Conservation (phyloP, 2,329 filamentous ascomycete genomes). For the Nothomitra cinnamomea region DNA sequence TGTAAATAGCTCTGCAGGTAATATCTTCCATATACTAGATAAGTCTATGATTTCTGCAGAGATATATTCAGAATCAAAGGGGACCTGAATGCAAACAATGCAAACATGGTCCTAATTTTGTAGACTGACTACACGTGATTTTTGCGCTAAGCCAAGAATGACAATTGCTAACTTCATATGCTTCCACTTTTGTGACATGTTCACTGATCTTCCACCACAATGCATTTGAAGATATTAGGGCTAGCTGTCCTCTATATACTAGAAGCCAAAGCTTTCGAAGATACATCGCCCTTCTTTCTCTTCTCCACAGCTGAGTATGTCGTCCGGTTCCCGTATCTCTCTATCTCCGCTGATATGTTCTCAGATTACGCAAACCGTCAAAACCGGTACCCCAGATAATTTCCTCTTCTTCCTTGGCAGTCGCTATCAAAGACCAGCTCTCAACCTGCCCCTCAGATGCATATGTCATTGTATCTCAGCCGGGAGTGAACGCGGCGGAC, state of each 20-base stretch:
- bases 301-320: constrained; percentile 70
- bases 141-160: not conserved
- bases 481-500: constrained; percentile 54
- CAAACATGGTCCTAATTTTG: too few relatives aligned
- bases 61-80: too few relatives aligned
- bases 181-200: not conserved
- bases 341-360: not conserved
- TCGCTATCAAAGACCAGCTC: constrained; percentile 31
- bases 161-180: not conserved
- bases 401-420: constrained; percentile 25
- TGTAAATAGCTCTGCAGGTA: too few relatives aligned
- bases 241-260: not conserved
- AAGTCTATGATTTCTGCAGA: too few relatives aligned
- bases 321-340: constrained; percentile 7
- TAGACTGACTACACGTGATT: not conserved
- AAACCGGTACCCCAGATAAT: constrained; percentile 21
- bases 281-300: constrained; percentile 79
- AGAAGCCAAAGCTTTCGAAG: constrained; percentile 45
- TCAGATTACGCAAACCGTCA: constrained; percentile 9
- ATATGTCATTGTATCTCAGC: constrained; percentile 66
- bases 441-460: constrained; percentile 51
- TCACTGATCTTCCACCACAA: not conserved
- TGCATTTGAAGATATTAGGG: not conserved
- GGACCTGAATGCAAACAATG: too few relatives aligned
- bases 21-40: too few relatives aligned